Percentiles rank a stretch among this genome's conserved stretches.
These are phyloP conservation scores for Strobilomyces echinocephalus DNA, from an alignment of 768 basidiomycete genomes.

Conservation along the genomic window DNA sequence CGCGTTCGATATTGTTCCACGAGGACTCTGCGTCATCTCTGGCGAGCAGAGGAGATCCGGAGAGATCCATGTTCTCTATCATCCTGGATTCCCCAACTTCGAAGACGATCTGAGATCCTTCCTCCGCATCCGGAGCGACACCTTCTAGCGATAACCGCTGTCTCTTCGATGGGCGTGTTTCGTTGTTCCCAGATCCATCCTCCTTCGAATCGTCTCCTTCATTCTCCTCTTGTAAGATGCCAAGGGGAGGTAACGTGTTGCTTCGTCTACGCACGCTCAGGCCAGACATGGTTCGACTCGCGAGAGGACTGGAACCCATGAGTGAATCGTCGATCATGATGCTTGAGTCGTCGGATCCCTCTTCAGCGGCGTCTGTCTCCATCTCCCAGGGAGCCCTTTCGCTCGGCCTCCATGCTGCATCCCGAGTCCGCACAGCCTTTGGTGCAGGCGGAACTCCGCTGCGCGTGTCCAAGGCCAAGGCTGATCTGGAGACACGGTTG, in stretches of 20 bases:
- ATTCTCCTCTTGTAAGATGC: conserved; percentile 26
- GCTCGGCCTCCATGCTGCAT: conserved; percentile 14
- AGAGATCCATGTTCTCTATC: conserved; percentile 26
- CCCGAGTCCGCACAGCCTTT: conserved; percentile 24
- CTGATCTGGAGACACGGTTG: conserved; percentile 19
- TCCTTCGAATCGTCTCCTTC: conserved; percentile 17
- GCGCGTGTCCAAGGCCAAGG: conserved; percentile 22
- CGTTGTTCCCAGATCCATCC: conserved; percentile 5
- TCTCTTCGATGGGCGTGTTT: conserved; percentile 20
- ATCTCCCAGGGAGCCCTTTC: conserved; percentile 25
- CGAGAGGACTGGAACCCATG: conserved; percentile 26
- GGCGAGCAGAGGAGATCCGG: conserved; percentile 21
- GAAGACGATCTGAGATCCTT: neutral
- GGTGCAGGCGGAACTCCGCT: conserved; percentile 30
- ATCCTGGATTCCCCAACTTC: conserved; percentile 15
- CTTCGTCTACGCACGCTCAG: conserved; percentile 6
- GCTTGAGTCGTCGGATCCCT: conserved; percentile 3
- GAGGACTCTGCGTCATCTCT: conserved; percentile 1
- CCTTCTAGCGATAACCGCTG: conserved; percentile 8
- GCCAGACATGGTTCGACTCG: conserved; percentile 14
- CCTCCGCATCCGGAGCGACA: neutral
- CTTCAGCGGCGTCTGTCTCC: conserved; percentile 13
- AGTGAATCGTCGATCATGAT: conserved; percentile 15
- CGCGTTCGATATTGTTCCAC: neutral
- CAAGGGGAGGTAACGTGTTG: conserved; percentile 10